Evolutionary conservation across 2,329 filamentous ascomycete genomes (phyloP), one percentile per base, ranked within the genome.

Genomic region (Diaporthe citri): DNA sequence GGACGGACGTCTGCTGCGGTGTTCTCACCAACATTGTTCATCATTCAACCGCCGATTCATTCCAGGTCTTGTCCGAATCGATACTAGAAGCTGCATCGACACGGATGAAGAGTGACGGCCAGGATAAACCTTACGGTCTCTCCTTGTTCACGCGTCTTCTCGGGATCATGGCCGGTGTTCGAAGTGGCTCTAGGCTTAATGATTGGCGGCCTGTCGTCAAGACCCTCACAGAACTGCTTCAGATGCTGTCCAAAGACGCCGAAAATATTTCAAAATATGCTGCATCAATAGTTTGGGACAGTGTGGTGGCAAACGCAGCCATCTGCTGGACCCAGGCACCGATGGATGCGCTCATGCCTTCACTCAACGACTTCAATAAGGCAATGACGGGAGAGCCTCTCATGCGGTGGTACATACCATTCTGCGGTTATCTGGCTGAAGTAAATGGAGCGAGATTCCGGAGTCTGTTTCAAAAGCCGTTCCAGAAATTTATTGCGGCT

Each of bases 21-120:
- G 90, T 96, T 36, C 82, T 98, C 51, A 94, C 94, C 8, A 96
- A 94, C 79, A 86, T 95, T 41, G 92, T 98, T 69, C 97, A 99
- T 82, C 93, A 97, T 81, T 93, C 94, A 1, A 94, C 90, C 70
- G 83, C 88, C 1, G 92, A 94, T 41, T 95, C 93, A 0, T 96
- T 98, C 81, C 86, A 87, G 67, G 90, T 93, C 4, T 85, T 97
- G 0, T 84, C 93, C 22, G 88, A 92, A 9, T 86, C 90, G 2
- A 86, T 97, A 5, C 82, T 91, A 48, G 87, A 91, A 31, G 86
- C 88, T 67, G 84, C 85, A 55, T 77, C 1, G 82, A 83, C 2
- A 83, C 85, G 48, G 78, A 82, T 1, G 85, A 86, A 52, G 79
- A 71, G 67, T 20, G 80, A 84, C 15, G 79, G 78, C 3, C 72